A percentile compares a stretch with the other conserved stretches of the same genome.
phyloP scores from a whole-genome alignment of 192 early-diverging fungal species.

The Dissophora globulifera region DNA sequence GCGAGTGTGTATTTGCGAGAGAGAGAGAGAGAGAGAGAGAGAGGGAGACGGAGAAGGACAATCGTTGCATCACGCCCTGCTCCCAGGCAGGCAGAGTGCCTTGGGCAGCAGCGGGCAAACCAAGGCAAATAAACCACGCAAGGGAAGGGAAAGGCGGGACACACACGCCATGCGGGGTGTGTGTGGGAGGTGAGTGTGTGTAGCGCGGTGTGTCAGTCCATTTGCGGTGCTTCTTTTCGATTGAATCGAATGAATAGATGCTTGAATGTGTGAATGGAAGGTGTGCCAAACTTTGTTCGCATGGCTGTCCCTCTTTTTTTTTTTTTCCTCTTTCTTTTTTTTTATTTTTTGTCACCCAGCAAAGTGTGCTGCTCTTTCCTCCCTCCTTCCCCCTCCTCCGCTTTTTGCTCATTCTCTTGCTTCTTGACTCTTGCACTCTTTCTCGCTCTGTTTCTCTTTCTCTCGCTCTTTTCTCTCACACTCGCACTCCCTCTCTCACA shows the following conservation, averaged over 20 bases:
- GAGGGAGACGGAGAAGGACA: not conserved
- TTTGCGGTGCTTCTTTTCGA: no score
- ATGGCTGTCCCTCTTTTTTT: constrained; percentile 8
- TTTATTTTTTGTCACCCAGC: not conserved
- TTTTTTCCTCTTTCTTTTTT: constrained; percentile 1
- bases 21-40: not conserved
- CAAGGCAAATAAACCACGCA: no score
- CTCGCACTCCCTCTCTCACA: not conserved
- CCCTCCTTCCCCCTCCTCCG: not conserved
- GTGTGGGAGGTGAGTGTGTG: not conserved
- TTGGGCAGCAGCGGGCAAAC: no score
- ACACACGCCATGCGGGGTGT: not conserved
- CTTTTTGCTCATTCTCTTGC: constrained; percentile 6
- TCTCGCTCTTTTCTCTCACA: no score
- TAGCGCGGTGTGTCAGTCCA: not conserved
- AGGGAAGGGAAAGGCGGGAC: no score
- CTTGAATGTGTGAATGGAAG: no score
- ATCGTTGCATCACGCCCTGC: no score
- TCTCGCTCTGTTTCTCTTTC: not conserved
- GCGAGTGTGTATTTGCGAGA: not conserved
- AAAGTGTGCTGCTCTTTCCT: not conserved
- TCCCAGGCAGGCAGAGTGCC: no score
- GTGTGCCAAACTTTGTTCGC: no score
- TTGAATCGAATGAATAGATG: no score
- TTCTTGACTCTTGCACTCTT: not conserved